Evolutionary conservation across 352 stramenopile species (phyloP), one percentile per base, ranked within the genome.

Genomic region (Globisporangium iwayamae): DNA sequence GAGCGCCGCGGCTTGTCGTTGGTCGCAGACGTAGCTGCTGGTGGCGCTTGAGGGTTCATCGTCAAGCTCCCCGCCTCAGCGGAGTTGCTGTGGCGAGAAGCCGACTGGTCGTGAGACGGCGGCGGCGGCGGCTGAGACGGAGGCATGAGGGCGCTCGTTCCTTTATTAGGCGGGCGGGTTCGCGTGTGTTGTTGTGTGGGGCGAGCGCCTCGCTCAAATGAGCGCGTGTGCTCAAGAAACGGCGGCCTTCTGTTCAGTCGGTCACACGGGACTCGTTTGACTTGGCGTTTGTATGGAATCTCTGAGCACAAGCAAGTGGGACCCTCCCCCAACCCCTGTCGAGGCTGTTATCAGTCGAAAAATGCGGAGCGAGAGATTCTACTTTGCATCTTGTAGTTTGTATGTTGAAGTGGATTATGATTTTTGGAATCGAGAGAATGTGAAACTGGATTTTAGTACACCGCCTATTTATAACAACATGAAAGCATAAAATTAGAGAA

Each of bases 1-100:
- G 36, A 51, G 11, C 34, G 53, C 9, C 32, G 43, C 18, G 62
- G 62, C 46, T 64, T 64, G 58, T 64, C 57, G 58, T 18, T 28
- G 36, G 18, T 6, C 32, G 48, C 13, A 7, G 18, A 32, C 32
- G 22, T 3, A 54, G 22, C 5, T 30, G 48, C 5, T 59, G 53
- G 18, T 7, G n/a, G 25, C 0, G 56, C 36, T 7, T 38, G 34
- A 38, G 34, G 34, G 9, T 7, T 11, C 34, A 10, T 38, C 36
- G 10, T 41, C 7, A 41, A 10, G 38, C 7, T 32, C 36, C 54
- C 32, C 54, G 39, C 36, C 36, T 36, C 39, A 50, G 6, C 3
- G 4, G 54, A 14, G 14, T 20, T 65, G 34, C 11, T 16, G 38
- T 47, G 41, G 41, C 41, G 41, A 20, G 41, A 47, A 9, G 14